Base-by-base conservation (phyloP, 352 stramenopile genomes). In the Phytophthora pinifolia region DNA sequence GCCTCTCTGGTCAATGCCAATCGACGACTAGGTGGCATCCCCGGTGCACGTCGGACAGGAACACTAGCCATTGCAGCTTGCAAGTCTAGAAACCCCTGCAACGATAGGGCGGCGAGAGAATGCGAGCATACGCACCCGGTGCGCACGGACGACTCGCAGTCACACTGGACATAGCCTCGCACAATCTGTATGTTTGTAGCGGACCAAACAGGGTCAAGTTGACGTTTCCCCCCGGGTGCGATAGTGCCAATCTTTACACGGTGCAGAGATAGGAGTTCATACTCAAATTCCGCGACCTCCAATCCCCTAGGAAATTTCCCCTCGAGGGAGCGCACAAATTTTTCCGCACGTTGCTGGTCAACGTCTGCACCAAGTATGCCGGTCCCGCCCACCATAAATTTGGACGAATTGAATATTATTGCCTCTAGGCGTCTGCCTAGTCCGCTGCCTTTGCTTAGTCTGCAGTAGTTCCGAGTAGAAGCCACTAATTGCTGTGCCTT, bases 21-120 rank as follows among this genome's bases (percentile, higher is more conserved):
- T 31, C 17, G 15, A 12, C 45, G 9, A 30, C 18, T 14, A 14
- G n/a, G 14, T 7, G 45, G 45, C 0, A 30, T 12, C 12, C 45
- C 45, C 9, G 45, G 45, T 20, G 45, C 18, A 42, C 17, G 33
- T 4, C 45, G 31, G 4, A 41, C 30, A 30, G 45, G 45, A 29
- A 52, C 31, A n/a, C 45, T 30, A 10, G 45, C 12, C 33, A 27
- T 38, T 15, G 45, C 45, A 8, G 18, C 29, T 10, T n/a, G 4
- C 17, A 33, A 6, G 17, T 52, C 18, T 13, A 52, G 17, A 9
- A 52, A 32, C 13, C 15, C 31, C 13, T 30, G 31, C 9, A 52
- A 4, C 15, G n/a, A 52, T 8, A 52, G 17, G n/a, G 45, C 39
- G 17, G 33, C 33, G 7, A 52, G 17, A 4, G 30, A 8, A 42